A percentile compares a stretch with the other conserved stretches of the same genome.
These are phyloP conservation scores for Colletotrichum acutatum DNA, from an alignment of 2,329 filamentous ascomycete species.

Conservation along the genomic window DNA sequence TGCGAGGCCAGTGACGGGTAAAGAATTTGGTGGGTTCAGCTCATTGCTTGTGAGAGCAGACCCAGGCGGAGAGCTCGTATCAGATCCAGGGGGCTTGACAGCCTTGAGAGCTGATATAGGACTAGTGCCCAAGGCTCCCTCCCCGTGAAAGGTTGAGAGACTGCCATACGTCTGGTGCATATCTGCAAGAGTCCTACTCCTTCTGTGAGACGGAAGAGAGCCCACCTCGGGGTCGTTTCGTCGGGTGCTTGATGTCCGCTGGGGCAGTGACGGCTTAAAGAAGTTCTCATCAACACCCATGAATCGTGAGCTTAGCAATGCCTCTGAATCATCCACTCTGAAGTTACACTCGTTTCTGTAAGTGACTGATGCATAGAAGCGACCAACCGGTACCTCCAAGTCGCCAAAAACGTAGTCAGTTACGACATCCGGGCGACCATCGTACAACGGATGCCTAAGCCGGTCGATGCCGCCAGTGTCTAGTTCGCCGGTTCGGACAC, in stretches of 20 bases:
- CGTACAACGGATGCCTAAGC: conserved; percentile 76
- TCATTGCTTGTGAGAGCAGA: conserved; percentile 61
- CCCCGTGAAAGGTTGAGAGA: conserved; percentile 89
- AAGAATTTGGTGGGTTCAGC: conserved; percentile 59
- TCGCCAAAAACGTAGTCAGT: conserved; percentile 85
- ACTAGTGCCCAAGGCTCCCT: conserved; percentile 80
- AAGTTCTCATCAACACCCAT: conserved; percentile 91
- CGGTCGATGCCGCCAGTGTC: conserved; percentile 71
- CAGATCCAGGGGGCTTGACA: conserved; percentile 70
- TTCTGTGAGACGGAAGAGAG: conserved; percentile 77
- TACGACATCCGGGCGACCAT: conserved; percentile 70
- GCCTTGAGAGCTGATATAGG: conserved; percentile 86
- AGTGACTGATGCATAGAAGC: conserved; percentile 82
- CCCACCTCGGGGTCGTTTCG: conserved; percentile 66
- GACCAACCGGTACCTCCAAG: conserved; percentile 87
- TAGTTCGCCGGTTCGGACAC: conserved; percentile 74
- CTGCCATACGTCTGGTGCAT: conserved; percentile 88
- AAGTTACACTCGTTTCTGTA: conserved; percentile 93
- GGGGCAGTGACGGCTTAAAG: conserved; percentile 81
- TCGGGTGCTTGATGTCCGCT: conserved; percentile 55
- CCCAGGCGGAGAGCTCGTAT: conserved; percentile 68
- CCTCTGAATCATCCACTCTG: conserved; percentile 89
- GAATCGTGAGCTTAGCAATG: conserved; percentile 90
- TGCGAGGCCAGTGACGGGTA: conserved; percentile 58
- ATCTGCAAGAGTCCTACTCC: conserved; percentile 62